phyloP scores from a whole-genome alignment of 768 basidiomycete genomes.

The Phylloporus arenicola region DNA sequence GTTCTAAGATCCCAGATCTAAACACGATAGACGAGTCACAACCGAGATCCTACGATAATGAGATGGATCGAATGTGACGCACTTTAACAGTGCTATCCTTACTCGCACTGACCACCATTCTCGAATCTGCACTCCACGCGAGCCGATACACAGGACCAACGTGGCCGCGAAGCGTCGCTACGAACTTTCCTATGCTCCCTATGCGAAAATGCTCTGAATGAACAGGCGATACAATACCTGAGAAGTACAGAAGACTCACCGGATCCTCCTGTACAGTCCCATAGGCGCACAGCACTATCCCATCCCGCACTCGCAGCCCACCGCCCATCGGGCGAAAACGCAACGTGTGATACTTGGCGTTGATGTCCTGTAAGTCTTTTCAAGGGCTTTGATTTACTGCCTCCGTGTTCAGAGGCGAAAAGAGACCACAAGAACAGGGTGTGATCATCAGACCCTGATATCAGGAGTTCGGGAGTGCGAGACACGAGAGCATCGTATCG shows the following conservation, averaged over 20 bases:
- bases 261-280: constrained; percentile 64
- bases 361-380: constrained; percentile 91
- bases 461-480: constrained; percentile 70
- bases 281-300: constrained; percentile 86
- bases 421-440: constrained; percentile 95
- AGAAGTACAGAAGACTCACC: constrained; percentile 27
- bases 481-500: constrained; percentile 72
- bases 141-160: constrained; percentile 92
- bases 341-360: constrained; percentile 88
- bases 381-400: constrained; percentile 58
- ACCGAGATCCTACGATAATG: too few species aligned
- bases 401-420: constrained; percentile 45
- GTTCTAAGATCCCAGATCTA: constrained; percentile 95
- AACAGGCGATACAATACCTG: neutral
- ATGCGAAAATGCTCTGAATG: neutral
- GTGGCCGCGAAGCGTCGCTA: constrained; percentile 87
- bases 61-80: constrained; percentile 16
- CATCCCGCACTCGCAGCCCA: constrained; percentile 89
- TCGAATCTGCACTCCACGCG: constrained; percentile 91
- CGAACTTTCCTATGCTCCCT: constrained; percentile 75
- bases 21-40: neutral
- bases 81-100: constrained; percentile 97
- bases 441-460: constrained; percentile 97
- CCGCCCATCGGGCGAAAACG: constrained; percentile 90
- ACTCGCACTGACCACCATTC: constrained; percentile 89